Percentiles rank a stretch among this genome's conserved stretches.
phyloP scores from a whole-genome alignment of 2,329 filamentous ascomycete genomes.

The Ceratocystis papillata region DNA sequence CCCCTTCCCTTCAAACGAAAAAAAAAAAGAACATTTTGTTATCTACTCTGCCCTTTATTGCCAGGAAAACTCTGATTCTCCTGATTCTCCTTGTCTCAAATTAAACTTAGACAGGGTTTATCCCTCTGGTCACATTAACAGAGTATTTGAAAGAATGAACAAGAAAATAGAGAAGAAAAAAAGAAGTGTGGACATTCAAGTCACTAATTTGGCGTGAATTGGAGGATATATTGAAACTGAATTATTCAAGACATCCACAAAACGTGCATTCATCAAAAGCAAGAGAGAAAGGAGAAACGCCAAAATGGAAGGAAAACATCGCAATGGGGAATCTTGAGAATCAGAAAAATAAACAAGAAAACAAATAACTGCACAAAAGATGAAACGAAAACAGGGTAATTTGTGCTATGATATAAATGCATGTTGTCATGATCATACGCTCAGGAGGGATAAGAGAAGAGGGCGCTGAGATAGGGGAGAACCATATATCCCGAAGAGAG shows the following conservation, averaged over 20 bases:
- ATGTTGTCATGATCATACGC: conserved; percentile 2
- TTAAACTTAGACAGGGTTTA: too few relatives aligned
- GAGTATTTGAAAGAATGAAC: neutral
- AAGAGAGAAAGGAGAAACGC: conserved; percentile 1
- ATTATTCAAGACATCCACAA: conserved; percentile 3
- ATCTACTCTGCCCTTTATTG: too few relatives aligned
- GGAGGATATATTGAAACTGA: conserved; percentile 2
- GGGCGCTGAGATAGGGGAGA: neutral
- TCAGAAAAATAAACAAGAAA: neutral
- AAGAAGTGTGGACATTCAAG: too few relatives aligned
- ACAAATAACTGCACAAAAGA: neutral
- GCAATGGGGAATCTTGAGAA: conserved; percentile 9
- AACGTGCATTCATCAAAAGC: neutral
- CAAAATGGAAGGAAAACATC: conserved; percentile 8
- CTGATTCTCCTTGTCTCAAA: too few relatives aligned
- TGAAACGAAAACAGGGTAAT: neutral
- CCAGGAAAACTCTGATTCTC: too few relatives aligned
- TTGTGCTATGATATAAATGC: neutral
- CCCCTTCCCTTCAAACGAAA: too few relatives aligned
- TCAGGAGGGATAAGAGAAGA: neutral
- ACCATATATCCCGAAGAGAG: neutral
- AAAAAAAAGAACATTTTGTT: too few relatives aligned
- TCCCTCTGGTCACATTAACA: too few relatives aligned
- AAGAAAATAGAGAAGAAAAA: neutral
- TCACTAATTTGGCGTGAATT: too few relatives aligned